Percentiles rank a stretch among this genome's conserved stretches.
phyloP scores from a whole-genome alignment of 2,329 filamentous ascomycete genomes.

The Trichoderma endophyticum region DNA sequence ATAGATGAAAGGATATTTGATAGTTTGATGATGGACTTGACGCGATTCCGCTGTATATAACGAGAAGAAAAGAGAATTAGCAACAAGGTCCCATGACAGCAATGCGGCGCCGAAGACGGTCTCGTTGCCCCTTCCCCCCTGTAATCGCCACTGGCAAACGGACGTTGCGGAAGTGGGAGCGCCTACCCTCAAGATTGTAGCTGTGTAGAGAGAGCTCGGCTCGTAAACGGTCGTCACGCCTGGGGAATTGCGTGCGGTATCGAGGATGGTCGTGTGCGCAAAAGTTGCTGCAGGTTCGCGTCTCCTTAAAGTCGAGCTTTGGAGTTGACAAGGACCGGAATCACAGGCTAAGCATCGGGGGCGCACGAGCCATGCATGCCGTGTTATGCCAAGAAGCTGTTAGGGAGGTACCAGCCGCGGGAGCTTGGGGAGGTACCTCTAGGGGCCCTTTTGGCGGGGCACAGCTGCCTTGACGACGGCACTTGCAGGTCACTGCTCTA shows the following conservation, averaged over 20 bases:
- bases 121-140: neutral
- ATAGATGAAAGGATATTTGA: neutral
- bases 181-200: neutral
- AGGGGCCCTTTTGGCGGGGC: neutral
- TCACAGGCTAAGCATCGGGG: neutral
- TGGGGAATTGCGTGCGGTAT: neutral
- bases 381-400: neutral
- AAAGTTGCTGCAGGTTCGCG: neutral
- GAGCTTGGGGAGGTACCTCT: neutral
- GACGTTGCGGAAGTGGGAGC: neutral
- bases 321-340: neutral
- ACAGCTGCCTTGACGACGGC: neutral
- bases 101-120: neutral
- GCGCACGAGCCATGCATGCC: neutral
- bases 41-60: neutral
- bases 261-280: neutral
- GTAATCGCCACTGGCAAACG: neutral
- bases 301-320: slow-evolving; percentile 1
- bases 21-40: neutral
- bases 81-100: neutral
- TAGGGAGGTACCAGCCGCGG: neutral
- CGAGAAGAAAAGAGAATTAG: neutral
- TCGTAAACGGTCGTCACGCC: neutral
- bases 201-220: neutral
- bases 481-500: neutral